These are phyloP conservation scores for Colletotrichum musicola DNA, from an alignment of 2,329 filamentous ascomycete genomes.

Conservation along the genomic window DNA sequence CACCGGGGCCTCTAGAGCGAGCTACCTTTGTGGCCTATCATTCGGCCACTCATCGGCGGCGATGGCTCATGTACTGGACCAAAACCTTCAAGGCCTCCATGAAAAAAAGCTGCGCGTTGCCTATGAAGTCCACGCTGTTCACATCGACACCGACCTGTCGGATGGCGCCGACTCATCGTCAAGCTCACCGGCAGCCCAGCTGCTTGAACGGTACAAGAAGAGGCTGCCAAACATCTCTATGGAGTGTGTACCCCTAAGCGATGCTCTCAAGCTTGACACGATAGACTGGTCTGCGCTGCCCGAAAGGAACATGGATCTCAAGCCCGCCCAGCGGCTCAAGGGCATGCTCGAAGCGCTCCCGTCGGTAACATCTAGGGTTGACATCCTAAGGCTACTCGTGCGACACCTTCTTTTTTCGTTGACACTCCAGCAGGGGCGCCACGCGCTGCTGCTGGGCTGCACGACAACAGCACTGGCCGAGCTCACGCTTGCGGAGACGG, in stretches of 20 bases:
- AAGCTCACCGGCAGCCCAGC: slow-evolving; percentile 51
- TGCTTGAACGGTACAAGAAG: slow-evolving; percentile 66
- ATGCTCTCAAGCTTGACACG: slow-evolving; percentile 64
- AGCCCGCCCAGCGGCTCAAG: slow-evolving; percentile 60
- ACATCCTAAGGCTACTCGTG: slow-evolving; percentile 78
- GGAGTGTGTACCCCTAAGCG: slow-evolving; percentile 72
- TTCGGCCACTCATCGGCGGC: slow-evolving; percentile 85
- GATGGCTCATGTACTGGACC: slow-evolving; percentile 80
- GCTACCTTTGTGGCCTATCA: slow-evolving; percentile 83
- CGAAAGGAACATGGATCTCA: slow-evolving; percentile 38
- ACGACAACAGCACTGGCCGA: slow-evolving; percentile 91
- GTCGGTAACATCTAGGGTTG: slow-evolving; percentile 80
- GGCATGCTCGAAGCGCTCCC: slow-evolving; percentile 71
- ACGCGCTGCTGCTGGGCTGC: slow-evolving; percentile 83
- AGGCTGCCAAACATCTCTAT: slow-evolving; percentile 77
- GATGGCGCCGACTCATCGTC: slow-evolving; percentile 11
- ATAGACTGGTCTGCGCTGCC: slow-evolving; percentile 68
- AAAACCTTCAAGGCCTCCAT: slow-evolving; percentile 75
- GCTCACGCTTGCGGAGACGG: slow-evolving; percentile 86
- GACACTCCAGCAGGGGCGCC: slow-evolving; percentile 71
- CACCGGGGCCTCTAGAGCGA: slow-evolving; percentile 49
- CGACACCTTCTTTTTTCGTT: slow-evolving; percentile 77
- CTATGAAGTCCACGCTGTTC: slow-evolving; percentile 75
- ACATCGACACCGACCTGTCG: slow-evolving; percentile 61
- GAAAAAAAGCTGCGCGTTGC: slow-evolving; percentile 72